These are phyloP conservation scores for Pseudogymnoascus sp. DNA, from an alignment of 2,329 filamentous ascomycete genomes.

Conservation along the genomic window DNA sequence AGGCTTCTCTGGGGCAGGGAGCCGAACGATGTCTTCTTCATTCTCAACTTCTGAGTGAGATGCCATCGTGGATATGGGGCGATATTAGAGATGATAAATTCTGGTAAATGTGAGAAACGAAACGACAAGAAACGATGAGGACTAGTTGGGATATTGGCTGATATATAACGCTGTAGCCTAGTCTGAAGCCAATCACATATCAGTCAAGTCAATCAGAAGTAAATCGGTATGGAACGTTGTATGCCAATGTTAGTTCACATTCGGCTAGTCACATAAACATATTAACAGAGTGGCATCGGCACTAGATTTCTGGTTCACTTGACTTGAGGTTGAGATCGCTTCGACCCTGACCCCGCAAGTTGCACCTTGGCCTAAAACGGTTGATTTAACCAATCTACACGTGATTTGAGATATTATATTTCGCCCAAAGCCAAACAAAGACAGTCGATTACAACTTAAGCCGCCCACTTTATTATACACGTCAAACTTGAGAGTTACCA, in stretches of 20 bases:
- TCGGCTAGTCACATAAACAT: neutral
- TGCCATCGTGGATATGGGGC: conserved; percentile 8
- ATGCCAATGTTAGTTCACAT: neutral
- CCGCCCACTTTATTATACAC: neutral
- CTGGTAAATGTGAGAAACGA: neutral
- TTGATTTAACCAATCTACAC: neutral
- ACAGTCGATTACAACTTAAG: neutral
- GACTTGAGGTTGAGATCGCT: neutral
- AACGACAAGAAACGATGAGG: neutral
- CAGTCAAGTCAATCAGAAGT: neutral
- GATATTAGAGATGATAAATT: neutral
- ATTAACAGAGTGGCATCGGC: neutral
- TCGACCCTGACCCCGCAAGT: neutral
- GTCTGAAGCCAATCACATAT: neutral
- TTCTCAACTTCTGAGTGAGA: conserved; percentile 10
- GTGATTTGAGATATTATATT: conserved; percentile 5
- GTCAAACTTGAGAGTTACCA: neutral
- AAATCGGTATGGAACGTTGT: neutral
- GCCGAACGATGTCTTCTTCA: conserved; percentile 13
- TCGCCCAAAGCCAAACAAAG: neutral
- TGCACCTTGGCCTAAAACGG: neutral
- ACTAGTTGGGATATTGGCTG: neutral
- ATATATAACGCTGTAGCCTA: neutral
- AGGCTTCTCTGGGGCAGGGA: conserved; percentile 24
- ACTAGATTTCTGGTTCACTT: neutral